phyloP scores from a whole-genome alignment of 192 early-diverging fungal species.

The Backusella westeae region DNA sequence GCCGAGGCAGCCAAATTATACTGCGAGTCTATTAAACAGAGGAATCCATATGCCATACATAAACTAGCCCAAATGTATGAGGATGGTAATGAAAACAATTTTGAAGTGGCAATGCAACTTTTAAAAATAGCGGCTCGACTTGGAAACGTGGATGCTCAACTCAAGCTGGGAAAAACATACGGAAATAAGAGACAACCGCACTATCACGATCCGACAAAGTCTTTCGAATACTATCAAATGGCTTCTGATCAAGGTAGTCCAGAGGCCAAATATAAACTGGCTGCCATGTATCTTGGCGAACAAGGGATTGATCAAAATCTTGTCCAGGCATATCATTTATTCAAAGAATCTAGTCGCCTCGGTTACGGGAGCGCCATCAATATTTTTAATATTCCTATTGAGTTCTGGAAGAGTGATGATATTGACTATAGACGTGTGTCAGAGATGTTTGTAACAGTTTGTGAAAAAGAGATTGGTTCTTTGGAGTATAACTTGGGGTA shows the following conservation, averaged over 20 bases:
- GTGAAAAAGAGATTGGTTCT: not conserved
- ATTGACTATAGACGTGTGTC: not conserved
- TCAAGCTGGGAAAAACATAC: too few species aligned
- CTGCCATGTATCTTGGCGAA: not conserved
- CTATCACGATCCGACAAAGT: too few species aligned
- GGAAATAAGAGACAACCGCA: too few species aligned
- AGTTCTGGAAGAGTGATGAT: not conserved
- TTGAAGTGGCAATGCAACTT: too few species aligned
- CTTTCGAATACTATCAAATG: conserved; percentile 21
- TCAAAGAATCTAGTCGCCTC: not conserved
- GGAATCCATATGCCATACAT: too few species aligned
- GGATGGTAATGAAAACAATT: too few species aligned
- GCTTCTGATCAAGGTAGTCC: not conserved
- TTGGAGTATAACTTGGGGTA: conserved; percentile 7
- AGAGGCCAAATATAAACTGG: not conserved
- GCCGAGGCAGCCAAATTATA: too few species aligned
- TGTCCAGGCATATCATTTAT: not conserved
- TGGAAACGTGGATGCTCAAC: too few species aligned
- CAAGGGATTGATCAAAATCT: conserved; percentile 18
- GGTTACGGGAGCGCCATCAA: not conserved
- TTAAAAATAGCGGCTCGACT: too few species aligned
- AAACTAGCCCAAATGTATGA: too few species aligned
- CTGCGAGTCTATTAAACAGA: too few species aligned
- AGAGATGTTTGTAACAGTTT: not conserved
- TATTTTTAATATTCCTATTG: not conserved